Evolutionary conservation across 768 basidiomycete genomes (phyloP), one percentile per base, ranked within the genome.

Genomic region (Rubroboletus satanas): DNA sequence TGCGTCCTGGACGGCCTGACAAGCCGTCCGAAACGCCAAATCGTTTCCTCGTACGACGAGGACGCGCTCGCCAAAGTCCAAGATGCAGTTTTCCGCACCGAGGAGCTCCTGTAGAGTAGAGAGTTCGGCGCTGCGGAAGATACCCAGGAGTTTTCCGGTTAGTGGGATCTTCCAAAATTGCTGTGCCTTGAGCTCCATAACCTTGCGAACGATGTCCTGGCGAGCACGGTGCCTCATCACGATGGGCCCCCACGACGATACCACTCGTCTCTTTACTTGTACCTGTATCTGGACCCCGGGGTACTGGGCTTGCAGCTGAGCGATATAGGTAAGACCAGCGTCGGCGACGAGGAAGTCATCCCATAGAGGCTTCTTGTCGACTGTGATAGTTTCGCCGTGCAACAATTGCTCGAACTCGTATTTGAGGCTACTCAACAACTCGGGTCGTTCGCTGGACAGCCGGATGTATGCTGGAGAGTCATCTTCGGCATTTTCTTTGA

Each of bases 1-100:
- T 5, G 75, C 74, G 4, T 77, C 75, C 51, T 73, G 69, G 2
- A 79, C 79, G 3, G 71, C 68, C 41, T 77, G 62, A 53, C 77
- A 78, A 0, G 76, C 75, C 0, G 54, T 59, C 31, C 51, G 69
- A 33, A 60, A 72, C 9, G 67, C 58, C 6, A 65, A 58, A 12
- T 80, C 73, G 49, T 78, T 75, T 5, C 87, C 88, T n/a, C 82
- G 81, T 11, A 91, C 68, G 5, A 72, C 66, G 10, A 92, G 74
- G 5, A 56, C 54, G 12, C 74, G 75, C 7, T 70, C 68, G 1
- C 77, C 55, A 26, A 44, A 23, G 58, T 89, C 79, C 18, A 88
- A 56, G 6, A 64, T 56, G 12, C 88, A 74, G 60, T 82, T 87
- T 28, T 84, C 87, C 0, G 62, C 51, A 0, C 88, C 89, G 6